Conservation (phyloP, 495 filamentous ascomycete genomes). For the Penicillium desertorum region DNA sequence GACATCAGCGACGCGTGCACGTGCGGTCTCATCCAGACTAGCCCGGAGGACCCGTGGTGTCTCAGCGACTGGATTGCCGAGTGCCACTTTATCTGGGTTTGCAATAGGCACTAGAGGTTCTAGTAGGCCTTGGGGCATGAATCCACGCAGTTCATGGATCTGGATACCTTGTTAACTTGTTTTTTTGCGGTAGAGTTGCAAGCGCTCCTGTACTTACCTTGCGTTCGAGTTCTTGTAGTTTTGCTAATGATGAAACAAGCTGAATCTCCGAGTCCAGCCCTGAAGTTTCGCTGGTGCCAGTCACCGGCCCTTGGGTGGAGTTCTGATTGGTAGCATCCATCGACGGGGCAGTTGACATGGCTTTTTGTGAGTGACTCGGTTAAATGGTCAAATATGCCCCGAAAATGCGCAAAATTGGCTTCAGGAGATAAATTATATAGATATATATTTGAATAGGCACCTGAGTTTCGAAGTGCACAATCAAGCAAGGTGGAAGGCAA, state of each 20-base stretch:
- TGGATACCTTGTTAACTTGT: constrained; percentile 18
- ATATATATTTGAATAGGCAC: neutral
- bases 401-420: neutral
- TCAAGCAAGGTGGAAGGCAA: neutral
- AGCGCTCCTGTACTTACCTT: constrained; percentile 26
- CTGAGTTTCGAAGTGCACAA: neutral
- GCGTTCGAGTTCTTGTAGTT: constrained; percentile 44
- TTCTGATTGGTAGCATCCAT: constrained; percentile 9
- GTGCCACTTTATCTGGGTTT: constrained; percentile 25
- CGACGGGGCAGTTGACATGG: constrained; percentile 6
- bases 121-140: constrained; percentile 41
- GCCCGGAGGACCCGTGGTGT: constrained; percentile 32
- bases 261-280: constrained; percentile 38
- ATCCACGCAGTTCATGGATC: constrained; percentile 45
- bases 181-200: neutral
- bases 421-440: neutral
- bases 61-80: constrained; percentile 19
- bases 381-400: neutral
- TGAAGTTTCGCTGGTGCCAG: neutral
- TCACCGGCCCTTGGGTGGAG: neutral
- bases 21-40: constrained; percentile 30
- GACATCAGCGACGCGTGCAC: constrained; percentile 32
- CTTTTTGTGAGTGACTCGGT: neutral
- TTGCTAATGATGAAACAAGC: constrained; percentile 44
- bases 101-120: constrained; percentile 37